Percentiles rank a stretch among this genome's conserved stretches.
Evolutionary conservation across 176 grass and related monocot genomes (phyloP).

Genomic region (Elymus sibiricus): DNA sequence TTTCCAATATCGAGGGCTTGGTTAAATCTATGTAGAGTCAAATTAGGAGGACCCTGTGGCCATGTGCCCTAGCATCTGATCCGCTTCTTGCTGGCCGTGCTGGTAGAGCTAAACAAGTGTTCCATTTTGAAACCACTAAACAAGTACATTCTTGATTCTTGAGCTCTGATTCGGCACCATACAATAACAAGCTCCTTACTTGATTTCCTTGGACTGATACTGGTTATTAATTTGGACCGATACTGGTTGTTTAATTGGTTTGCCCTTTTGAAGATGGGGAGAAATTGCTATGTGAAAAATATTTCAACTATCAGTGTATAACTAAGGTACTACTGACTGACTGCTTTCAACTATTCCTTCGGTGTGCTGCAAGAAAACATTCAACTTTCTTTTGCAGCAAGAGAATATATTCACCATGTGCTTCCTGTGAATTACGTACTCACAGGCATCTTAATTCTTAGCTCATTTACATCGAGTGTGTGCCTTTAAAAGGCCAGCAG

Average conservation of each 20-base stretch:
- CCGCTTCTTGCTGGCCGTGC: conserved; percentile 32
- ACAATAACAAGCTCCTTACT: conserved; percentile 27
- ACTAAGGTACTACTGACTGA: not conserved
- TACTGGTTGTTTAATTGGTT: conserved; percentile 30
- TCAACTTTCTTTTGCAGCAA: not conserved
- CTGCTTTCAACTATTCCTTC: not conserved
- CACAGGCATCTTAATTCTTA: not conserved
- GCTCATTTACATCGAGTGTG: not conserved
- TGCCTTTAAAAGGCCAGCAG: not conserved
- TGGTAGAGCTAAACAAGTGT: conserved; percentile 37
- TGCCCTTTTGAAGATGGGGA: conserved; percentile 19
- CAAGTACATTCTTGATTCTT: conserved; percentile 37
- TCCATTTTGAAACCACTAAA: conserved; percentile 42
- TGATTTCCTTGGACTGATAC: conserved; percentile 15
- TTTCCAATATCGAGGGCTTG: not conserved
- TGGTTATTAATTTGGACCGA: conserved; percentile 12
- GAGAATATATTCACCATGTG: conserved; percentile 1
- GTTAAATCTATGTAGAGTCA: conserved; percentile 37
- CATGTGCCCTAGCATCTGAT: conserved; percentile 55
- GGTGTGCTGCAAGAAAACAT: not conserved
- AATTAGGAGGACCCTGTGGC: conserved; percentile 20
- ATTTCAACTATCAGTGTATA: not conserved
- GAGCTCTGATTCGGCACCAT: conserved; percentile 30
- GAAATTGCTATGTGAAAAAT: not conserved
- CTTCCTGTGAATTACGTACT: not conserved